These are phyloP conservation scores for Leucaena leucocephala DNA, from an alignment of 306 rosid species.

Conservation along the genomic window DNA sequence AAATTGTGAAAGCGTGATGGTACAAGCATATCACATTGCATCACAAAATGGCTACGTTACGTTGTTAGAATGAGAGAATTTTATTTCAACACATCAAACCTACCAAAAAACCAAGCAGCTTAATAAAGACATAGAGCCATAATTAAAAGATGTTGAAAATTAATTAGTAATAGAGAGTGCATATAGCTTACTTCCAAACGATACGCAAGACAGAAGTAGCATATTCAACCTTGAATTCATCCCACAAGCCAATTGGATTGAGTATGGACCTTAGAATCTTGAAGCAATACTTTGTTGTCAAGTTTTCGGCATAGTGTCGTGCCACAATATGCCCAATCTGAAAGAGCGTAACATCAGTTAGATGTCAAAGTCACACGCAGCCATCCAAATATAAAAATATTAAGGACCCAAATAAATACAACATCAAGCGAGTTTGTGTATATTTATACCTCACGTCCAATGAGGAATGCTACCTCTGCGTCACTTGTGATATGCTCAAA, in stretches of 20 bases:
- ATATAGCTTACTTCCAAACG: conserved; percentile 51
- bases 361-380: not conserved
- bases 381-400: not conserved
- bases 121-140: not conserved
- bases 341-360: not conserved
- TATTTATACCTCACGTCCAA: conserved; percentile 74
- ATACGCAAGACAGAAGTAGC: conserved; percentile 51
- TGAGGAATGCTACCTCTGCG: conserved; percentile 71
- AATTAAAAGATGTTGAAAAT: not conserved
- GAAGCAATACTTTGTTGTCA: conserved; percentile 46
- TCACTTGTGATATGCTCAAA: conserved; percentile 69
- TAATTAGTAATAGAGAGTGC: conserved; percentile 7
- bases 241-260: conserved; percentile 46
- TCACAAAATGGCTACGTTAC: not conserved
- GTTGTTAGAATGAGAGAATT: not conserved
- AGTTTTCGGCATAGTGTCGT: conserved; percentile 69
- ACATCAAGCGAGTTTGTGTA: not conserved
- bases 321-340: conserved; percentile 91
- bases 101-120: not conserved
- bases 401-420: not conserved
- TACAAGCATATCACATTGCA: not conserved
- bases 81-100: not conserved
- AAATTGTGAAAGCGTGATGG: conserved; percentile 1
- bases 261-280: conserved; percentile 59
- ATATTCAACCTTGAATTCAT: conserved; percentile 61